A percentile compares a stretch with the other conserved stretches of the same genome.
phyloP scores from a whole-genome alignment of 306 rosid genomes.

The Trifolium subterraneum region DNA sequence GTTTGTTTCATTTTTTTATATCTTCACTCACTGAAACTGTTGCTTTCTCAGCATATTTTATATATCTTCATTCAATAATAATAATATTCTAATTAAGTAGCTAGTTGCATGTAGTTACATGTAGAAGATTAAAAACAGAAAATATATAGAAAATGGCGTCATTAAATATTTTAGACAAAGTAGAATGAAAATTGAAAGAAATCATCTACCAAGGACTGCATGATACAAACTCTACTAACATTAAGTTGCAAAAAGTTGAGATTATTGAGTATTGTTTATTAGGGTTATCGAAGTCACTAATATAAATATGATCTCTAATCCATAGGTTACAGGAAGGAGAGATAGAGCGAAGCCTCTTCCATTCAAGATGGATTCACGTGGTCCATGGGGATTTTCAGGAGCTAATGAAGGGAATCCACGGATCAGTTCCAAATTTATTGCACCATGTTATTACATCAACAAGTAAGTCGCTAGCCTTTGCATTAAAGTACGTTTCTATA shows the following conservation, averaged over 20 bases:
- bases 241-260: conserved; percentile 12
- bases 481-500: conserved; percentile 28
- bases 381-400: conserved; percentile 92
- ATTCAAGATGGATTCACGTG: conserved; percentile 74
- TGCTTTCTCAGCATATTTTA: conserved; percentile 20
- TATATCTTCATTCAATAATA: not conserved
- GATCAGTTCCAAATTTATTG: conserved; percentile 86
- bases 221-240: not conserved
- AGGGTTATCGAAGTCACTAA: conserved; percentile 27
- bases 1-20: conserved; percentile 25
- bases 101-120: not conserved
- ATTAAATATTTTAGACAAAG: too few relatives aligned
- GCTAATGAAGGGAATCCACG: conserved; percentile 91
- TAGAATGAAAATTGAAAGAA: too few relatives aligned
- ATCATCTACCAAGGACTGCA: too few relatives aligned
- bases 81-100: not conserved
- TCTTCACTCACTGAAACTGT: conserved; percentile 3
- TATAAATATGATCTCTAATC: conserved; percentile 39
- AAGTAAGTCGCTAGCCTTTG: conserved; percentile 60
- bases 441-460: conserved; percentile 84
- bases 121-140: too few relatives aligned
- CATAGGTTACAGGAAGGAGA: conserved; percentile 96
- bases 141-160: too few relatives aligned
- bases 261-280: conserved; percentile 11
- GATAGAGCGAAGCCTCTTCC: conserved; percentile 95